A percentile compares a stretch with the other conserved stretches of the same genome.
These are phyloP conservation scores for Fonsecaea pugnacius DNA, from an alignment of 2,329 filamentous ascomycete genomes.

Conservation along the genomic window DNA sequence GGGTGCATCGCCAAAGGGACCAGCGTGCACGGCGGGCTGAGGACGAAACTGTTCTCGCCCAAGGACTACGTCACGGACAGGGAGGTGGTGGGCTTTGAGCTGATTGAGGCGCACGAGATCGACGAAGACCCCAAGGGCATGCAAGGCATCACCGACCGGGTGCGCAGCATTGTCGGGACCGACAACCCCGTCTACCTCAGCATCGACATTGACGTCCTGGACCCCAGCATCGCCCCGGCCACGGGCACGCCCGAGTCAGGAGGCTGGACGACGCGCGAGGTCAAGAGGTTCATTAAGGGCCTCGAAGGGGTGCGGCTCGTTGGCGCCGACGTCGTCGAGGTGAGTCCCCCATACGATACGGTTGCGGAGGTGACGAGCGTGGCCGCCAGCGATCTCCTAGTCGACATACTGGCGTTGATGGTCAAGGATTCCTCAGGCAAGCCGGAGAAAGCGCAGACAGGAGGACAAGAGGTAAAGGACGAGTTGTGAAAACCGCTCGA, in stretches of 20 bases:
- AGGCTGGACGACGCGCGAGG: conserved; percentile 39
- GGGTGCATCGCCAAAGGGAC: conserved; percentile 78
- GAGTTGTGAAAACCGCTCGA: conserved; percentile 18
- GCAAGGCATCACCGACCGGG: conserved; percentile 77
- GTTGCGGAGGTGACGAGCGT: conserved; percentile 40
- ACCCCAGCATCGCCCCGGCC: conserved; percentile 43
- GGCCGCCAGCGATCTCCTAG: conserved; percentile 41
- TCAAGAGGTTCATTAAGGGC: conserved; percentile 37
- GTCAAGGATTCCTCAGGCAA: conserved; percentile 32
- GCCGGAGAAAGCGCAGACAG: neutral
- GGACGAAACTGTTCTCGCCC: conserved; percentile 76
- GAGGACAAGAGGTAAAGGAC: conserved; percentile 22
- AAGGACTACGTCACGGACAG: conserved; percentile 83
- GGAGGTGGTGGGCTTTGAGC: conserved; percentile 78
- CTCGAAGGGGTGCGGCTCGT: conserved; percentile 38
- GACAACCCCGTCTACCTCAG: conserved; percentile 51
- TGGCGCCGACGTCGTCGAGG: conserved; percentile 40
- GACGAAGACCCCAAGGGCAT: conserved; percentile 68
- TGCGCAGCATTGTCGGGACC: conserved; percentile 70
- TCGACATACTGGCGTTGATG: conserved; percentile 42
- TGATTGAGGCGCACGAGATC: conserved; percentile 74
- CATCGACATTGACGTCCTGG: conserved; percentile 44
- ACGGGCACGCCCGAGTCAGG: conserved; percentile 40
- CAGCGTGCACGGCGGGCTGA: conserved; percentile 85
- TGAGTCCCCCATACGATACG: conserved; percentile 37